A percentile compares a stretch with the other conserved stretches of the same genome.
Conservation (phyloP, 306 rosid species). For the Lathyrus oleraceus region DNA sequence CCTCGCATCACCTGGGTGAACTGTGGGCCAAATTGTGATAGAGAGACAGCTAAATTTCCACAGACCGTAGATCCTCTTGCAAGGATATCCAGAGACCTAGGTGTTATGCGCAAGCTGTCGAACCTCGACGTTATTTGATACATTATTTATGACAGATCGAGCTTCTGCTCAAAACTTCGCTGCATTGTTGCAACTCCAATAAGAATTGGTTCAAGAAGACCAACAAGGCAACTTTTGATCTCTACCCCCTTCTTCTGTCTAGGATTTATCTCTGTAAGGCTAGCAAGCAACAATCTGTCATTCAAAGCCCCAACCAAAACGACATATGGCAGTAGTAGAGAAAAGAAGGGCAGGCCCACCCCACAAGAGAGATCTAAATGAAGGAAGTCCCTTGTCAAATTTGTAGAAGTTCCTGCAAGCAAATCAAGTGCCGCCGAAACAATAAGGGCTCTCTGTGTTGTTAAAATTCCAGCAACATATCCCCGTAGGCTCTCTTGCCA, state of each 20-base stretch:
- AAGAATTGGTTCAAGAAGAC: too few species aligned
- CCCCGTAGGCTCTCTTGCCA: conserved; percentile 98
- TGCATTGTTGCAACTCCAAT: too few species aligned
- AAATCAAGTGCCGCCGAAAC: conserved; percentile 79
- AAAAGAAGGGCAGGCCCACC: too few species aligned
- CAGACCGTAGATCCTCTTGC: conserved; percentile 96
- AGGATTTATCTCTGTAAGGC: too few species aligned
- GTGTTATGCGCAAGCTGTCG: conserved; percentile 96
- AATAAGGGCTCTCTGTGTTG: conserved; percentile 79
- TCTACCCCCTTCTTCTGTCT: too few species aligned
- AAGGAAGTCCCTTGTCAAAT: conserved; percentile 88
- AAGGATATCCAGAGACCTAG: conserved; percentile 89
- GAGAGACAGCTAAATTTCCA: conserved; percentile 95
- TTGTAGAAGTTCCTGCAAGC: conserved; percentile 73
- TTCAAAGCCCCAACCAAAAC: too few species aligned
- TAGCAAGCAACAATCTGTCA: too few species aligned
- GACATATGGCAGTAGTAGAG: too few species aligned
- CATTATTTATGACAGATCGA: conserved; percentile 83
- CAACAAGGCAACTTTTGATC: too few species aligned
- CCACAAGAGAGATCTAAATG: too few species aligned
- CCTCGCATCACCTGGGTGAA: too few species aligned
- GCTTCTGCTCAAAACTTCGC: too few species aligned
- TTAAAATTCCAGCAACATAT: conserved; percentile 81
- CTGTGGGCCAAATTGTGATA: conserved; percentile 95
- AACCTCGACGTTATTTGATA: conserved; percentile 97